A percentile compares a stretch with the other conserved stretches of the same genome.
Conservation (phyloP, 352 stramenopile genomes). For the Phytophthora fragariaefolia region DNA sequence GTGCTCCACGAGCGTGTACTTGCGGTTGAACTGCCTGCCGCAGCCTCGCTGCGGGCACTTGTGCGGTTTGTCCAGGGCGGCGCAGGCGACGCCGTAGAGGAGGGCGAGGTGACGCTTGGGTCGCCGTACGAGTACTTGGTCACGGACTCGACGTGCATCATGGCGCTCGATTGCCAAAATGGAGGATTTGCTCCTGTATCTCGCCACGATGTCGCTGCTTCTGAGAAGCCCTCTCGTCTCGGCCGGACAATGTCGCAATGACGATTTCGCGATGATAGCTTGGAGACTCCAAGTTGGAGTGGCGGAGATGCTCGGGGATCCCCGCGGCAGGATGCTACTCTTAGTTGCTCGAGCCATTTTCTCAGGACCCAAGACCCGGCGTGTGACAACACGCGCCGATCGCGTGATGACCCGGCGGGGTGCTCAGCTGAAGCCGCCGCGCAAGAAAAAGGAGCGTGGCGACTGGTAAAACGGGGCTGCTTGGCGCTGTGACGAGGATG, state of each 20-base stretch:
- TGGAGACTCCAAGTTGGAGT: conserved; percentile 13
- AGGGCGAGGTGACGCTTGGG: conserved; percentile 3
- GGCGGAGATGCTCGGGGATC: conserved; percentile 21
- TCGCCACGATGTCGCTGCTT: not conserved
- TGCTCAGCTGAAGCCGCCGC: conserved; percentile 17
- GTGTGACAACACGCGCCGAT: conserved; percentile 28
- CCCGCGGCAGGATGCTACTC: conserved; percentile 25
- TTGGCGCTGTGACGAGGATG: no score
- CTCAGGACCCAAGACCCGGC: conserved; percentile 15
- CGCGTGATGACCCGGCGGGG: conserved; percentile 11
- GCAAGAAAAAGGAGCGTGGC: conserved; percentile 15
- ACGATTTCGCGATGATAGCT: conserved; percentile 17
- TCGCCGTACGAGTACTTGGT: conserved; percentile 23
- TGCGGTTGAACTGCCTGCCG: conserved; percentile 45
- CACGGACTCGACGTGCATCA: conserved; percentile 31
- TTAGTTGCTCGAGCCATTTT: conserved; percentile 25
- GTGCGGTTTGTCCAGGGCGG: conserved; percentile 20
- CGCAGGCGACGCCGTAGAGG: conserved; percentile 9
- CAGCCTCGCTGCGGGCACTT: conserved; percentile 35
- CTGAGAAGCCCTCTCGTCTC: conserved; percentile 4
- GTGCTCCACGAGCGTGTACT: conserved; percentile 60
- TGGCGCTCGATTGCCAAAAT: conserved; percentile 31
- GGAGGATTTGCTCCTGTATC: not conserved
- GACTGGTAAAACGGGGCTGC: conserved; percentile 18
- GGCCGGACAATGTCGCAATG: conserved; percentile 32